phyloP scores from a whole-genome alignment of 2,329 filamentous ascomycete genomes.

The Mollisiaceae sp. region DNA sequence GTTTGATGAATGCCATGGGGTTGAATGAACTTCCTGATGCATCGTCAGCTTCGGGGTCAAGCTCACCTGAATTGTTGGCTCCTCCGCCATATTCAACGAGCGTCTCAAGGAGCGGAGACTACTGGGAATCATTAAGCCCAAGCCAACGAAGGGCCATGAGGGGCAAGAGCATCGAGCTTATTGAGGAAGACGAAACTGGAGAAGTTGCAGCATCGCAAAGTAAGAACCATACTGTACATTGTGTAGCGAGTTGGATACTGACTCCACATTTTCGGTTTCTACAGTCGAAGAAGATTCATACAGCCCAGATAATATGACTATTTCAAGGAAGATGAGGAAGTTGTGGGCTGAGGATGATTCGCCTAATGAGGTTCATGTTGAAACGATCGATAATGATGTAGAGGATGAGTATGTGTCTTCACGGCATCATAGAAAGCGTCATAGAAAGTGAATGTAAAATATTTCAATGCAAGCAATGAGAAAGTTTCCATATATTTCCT shows the following conservation, averaged over 20 bases:
- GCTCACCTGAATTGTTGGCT: not conserved
- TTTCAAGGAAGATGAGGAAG: constrained; percentile 4
- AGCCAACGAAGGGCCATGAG: not conserved
- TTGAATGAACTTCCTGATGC: not conserved
- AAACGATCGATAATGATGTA: not conserved
- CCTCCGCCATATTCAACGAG: not conserved
- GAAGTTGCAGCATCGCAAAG: not conserved
- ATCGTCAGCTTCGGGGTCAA: not conserved
- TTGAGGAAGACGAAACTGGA: not conserved
- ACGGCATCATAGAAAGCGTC: not conserved
- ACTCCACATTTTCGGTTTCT: not conserved
- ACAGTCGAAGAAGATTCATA: not conserved
- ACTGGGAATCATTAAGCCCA: not conserved
- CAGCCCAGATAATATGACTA: not conserved
- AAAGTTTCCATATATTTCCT: not conserved
- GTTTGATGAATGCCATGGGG: not conserved
- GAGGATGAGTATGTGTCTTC: not conserved
- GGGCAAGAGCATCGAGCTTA: not conserved
- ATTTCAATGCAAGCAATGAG: not conserved
- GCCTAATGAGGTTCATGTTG: not conserved
- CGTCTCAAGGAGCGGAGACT: not conserved
- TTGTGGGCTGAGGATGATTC: not conserved
- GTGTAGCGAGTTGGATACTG: not conserved
- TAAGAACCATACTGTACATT: not conserved
- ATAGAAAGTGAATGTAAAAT: not conserved